Conservation (phyloP, 305 asterid genomes). For the Fraxinus greggii region DNA sequence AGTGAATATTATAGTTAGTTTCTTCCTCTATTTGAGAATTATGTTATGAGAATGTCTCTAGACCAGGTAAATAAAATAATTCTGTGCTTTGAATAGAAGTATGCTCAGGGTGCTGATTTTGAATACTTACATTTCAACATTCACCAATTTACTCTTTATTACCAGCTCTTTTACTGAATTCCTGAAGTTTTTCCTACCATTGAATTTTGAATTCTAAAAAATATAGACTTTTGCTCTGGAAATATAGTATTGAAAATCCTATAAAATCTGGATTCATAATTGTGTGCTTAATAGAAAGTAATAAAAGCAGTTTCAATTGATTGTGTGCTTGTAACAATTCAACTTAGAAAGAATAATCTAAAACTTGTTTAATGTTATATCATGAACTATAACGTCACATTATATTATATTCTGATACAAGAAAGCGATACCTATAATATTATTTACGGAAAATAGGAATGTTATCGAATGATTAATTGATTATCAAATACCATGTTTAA, state of each 20-base stretch:
- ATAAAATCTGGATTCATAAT: background rate
- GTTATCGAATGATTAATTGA: background rate
- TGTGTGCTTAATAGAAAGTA: background rate
- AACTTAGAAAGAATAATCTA: background rate
- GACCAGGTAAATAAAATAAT: background rate
- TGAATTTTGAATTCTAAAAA: background rate
- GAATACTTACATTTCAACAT: background rate
- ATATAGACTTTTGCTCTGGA: background rate
- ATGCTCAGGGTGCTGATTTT: background rate
- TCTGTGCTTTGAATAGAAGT: background rate
- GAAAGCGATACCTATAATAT: background rate
- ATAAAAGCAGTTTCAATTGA: background rate
- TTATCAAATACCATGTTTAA: background rate
- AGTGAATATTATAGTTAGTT: background rate
- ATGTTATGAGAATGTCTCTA: background rate
- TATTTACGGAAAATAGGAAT: background rate
- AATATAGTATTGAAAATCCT: background rate
- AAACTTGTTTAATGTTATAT: background rate
- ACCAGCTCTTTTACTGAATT: background rate
- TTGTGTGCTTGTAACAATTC: background rate
- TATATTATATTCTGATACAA: background rate
- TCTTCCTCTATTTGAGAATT: background rate
- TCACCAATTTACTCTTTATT: background rate
- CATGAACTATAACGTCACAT: background rate
- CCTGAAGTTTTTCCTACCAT: background rate